Evolutionary conservation across 192 early-diverging fungal genomes (phyloP).

Genomic region (Ramicandelaber brevisporus): DNA sequence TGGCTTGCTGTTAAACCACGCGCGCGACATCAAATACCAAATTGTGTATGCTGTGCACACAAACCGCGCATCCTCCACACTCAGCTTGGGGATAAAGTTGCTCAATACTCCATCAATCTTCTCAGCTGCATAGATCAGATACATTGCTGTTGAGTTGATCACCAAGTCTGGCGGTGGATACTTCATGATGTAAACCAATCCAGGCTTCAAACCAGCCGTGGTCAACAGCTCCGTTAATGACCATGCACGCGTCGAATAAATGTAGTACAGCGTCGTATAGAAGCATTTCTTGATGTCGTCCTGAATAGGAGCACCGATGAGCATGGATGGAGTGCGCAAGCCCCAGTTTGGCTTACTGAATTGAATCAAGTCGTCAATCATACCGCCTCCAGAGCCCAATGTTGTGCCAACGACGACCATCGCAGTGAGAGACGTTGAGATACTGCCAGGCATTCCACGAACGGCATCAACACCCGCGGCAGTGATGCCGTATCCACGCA

Average conservation of each 20-base stretch:
- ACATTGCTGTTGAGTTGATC: too few relatives aligned
- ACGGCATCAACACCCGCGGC: slow-evolving; percentile 19
- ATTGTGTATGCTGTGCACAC: too few relatives aligned
- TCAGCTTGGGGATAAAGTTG: slow-evolving; percentile 11
- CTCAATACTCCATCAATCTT: too few relatives aligned
- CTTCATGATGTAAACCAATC: slow-evolving; percentile 6
- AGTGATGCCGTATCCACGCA: slow-evolving; percentile 22
- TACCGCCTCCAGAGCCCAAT: slow-evolving; percentile 20
- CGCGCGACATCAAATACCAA: too few relatives aligned
- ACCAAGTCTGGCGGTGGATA: slow-evolving; percentile 9
- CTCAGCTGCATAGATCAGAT: too few relatives aligned
- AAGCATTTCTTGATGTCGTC: slow-evolving; percentile 17
- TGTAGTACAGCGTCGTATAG: slow-evolving; percentile 14
- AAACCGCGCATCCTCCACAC: slow-evolving; percentile 13
- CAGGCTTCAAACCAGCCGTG: background rate
- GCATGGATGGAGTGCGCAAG: slow-evolving; percentile 15
- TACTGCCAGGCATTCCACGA: slow-evolving; percentile 11
- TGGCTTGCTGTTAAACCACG: too few relatives aligned
- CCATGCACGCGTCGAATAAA: slow-evolving; percentile 18
- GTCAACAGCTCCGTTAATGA: slow-evolving; percentile 13
- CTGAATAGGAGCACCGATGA: slow-evolving; percentile 6
- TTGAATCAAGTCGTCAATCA: slow-evolving; percentile 21
- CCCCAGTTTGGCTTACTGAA: slow-evolving; percentile 11
- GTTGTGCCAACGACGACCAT: slow-evolving; percentile 17
- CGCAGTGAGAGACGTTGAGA: slow-evolving; percentile 16